Evolutionary conservation across 306 rosid genomes (phyloP), one percentile per base, ranked within the genome.

Genomic region (Nissolia schottii): DNA sequence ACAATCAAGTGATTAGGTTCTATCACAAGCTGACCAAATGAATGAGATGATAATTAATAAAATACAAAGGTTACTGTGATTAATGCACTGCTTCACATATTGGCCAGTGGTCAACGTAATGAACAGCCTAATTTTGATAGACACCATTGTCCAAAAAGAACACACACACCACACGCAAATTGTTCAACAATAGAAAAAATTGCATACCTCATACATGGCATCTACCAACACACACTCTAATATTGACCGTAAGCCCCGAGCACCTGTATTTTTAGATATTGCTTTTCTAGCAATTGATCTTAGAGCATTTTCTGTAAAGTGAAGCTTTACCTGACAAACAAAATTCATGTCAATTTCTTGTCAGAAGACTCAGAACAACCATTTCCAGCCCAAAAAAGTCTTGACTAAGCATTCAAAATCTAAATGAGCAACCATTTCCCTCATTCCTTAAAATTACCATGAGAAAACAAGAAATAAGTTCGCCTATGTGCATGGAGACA

Each of bases 141-240:
- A n/a, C n/a, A 46, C 16, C 56, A 59, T 24, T 6, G 4, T 64
- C 50, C 32, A 51, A 31, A 50, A 15, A 29, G 18, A 53, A 54
- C 57, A 67, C 18, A 38, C 24, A 53, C 75, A n/a, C 28, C n/a
- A 61, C 7, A 23, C 62, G n/a, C 50, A 53, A 69, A 63, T 51
- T 1, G 32, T 64, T 48, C 32, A 31, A 54, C 68, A n/a, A 38
- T 18, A 62, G 38, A 67, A 68, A 40, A 84, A 55, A 15, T 25
- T 32, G 2, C 82, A 75, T 74, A 95, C 99, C 96, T 95, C 99
- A 70, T 85, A 95, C 97, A 95, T 95, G 34, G 99, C 82, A 73
- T 95, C 99, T 87, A 90, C 91, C 88, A 95, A 81, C 46, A 95
- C 79, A 78, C 72, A 82, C 82, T 95, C 99, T 49, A 95, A 77